Percentiles rank a stretch among this genome's conserved stretches.
Evolutionary conservation across 805 yeast genomes (phyloP).

Genomic region (Schwanniomyces polymorphus): DNA sequence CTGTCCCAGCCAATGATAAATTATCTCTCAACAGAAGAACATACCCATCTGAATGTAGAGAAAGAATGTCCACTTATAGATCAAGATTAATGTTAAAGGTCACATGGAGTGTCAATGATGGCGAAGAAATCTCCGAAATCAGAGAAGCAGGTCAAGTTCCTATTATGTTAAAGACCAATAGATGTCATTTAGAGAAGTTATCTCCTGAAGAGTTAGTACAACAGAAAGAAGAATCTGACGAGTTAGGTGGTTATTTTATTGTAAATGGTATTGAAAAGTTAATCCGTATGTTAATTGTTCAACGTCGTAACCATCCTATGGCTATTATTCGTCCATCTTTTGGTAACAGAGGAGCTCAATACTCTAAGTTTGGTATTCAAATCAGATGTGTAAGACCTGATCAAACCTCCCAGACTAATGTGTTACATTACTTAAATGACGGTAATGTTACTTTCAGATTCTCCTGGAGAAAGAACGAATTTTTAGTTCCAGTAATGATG

Average conservation of each 20-base stretch:
- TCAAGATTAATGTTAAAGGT: conserved; percentile 77
- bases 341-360: conserved; percentile 88
- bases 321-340: conserved; percentile 95
- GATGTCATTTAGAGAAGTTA: conserved; percentile 85
- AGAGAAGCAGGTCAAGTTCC: conserved; percentile 94
- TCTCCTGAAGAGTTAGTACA: conserved; percentile 81
- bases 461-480: conserved; percentile 96
- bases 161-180: conserved; percentile 83
- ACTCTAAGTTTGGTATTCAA: conserved; percentile 89
- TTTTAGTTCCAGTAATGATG: conserved; percentile 90
- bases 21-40: conserved; percentile 74
- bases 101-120: conserved; percentile 85
- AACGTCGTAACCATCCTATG: conserved; percentile 97
- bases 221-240: conserved; percentile 88
- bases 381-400: conserved; percentile 94
- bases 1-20: conserved; percentile 69
- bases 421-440: conserved; percentile 90
- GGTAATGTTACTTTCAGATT: conserved; percentile 97
- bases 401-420: conserved; percentile 96
- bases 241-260: conserved; percentile 93
- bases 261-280: conserved; percentile 97
- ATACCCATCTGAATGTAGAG: conserved; percentile 82
- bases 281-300: conserved; percentile 96
- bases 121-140: conserved; percentile 74
- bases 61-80: conserved; percentile 79